phyloP scores from a whole-genome alignment of 176 grass and related monocot species.

The Oryza glumipatula region DNA sequence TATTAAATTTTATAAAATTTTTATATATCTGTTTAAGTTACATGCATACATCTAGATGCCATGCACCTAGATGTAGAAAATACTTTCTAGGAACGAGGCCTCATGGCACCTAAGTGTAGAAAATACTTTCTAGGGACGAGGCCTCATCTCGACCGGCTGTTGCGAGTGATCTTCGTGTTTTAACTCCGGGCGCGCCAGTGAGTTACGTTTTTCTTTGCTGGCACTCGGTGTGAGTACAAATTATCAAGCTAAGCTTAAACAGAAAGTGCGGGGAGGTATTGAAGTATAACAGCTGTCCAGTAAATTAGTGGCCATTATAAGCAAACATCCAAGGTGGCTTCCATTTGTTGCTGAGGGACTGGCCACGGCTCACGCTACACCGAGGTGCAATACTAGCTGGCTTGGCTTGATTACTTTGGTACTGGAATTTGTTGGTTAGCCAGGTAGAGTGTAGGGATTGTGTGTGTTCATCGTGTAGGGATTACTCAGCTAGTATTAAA shows the following conservation, averaged over 20 bases:
- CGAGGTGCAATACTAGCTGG: not conserved
- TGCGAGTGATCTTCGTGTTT: not conserved
- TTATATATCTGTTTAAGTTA: no score
- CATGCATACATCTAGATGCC: no score
- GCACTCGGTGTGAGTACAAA: not conserved
- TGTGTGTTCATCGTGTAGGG: not conserved
- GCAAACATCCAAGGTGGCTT: not conserved
- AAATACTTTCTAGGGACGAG: not conserved
- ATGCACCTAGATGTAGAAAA: no score
- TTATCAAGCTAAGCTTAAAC: not conserved
- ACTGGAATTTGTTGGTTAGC: not conserved
- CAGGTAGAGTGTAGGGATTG: not conserved
- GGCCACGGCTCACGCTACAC: not conserved
- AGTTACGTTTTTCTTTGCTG: not conserved
- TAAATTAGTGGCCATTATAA: not conserved
- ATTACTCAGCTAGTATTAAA: not conserved
- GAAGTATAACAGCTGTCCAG: not conserved
- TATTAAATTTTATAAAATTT: no score
- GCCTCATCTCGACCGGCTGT: not conserved
- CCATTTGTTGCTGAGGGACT: not conserved
- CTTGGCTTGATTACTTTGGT: no score
- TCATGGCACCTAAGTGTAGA: not conserved
- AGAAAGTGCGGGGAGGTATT: not conserved
- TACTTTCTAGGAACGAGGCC: not conserved
- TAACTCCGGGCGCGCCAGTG: not conserved